Base-by-base conservation (phyloP, 768 basidiomycete species). In the Boletellus emodensis region DNA sequence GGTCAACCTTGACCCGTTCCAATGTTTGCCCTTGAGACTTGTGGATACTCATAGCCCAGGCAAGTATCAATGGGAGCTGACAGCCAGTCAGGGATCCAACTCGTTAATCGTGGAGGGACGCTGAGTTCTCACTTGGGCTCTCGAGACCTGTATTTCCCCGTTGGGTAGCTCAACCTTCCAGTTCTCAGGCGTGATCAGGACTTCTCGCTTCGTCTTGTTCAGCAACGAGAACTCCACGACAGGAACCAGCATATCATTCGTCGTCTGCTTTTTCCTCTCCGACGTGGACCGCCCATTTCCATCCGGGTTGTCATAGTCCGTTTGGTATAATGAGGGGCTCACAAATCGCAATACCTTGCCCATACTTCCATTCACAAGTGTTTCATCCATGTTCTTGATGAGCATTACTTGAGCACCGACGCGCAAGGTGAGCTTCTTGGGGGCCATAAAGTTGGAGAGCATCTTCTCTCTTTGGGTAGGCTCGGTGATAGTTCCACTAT, bases 21-120 rank as follows among this genome's bases (percentile, higher is more conserved):
- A 99, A 75, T 0, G 96, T 98, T 67, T 98, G 96, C 10, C 96
- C 96, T 67, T 99, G 96, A 11, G 89, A 90, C 66, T 99, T 99
- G 69, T 99, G 96, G 55, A 98, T 98, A 41, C 87, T 90, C 91
- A 97, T 95, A 0, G 95, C 94, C 95, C 94, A 98, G 0, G 94
- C 80, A 35, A 95, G 76, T 52, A 96, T 94, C 22, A 97, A 65
- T 0, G 91, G 92, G 2, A 95, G 66, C 90, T 94, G 57, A 38
- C 9, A 46, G 1, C 14, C 37, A 3, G n/a, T 61, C 33, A 54
- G 44, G 6, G 48, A 49, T 39, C 15, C 9, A 9, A 15, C 8
- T 2, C 12, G 20, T 20, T 24, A 37, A 13, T 7, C 5, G 41
- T 47, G 1, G 15, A 47, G 20, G 22, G 15, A 41, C 13, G 18